phyloP scores from a whole-genome alignment of 2,329 filamentous ascomycete genomes.

The Metarhizium anisopliae region DNA sequence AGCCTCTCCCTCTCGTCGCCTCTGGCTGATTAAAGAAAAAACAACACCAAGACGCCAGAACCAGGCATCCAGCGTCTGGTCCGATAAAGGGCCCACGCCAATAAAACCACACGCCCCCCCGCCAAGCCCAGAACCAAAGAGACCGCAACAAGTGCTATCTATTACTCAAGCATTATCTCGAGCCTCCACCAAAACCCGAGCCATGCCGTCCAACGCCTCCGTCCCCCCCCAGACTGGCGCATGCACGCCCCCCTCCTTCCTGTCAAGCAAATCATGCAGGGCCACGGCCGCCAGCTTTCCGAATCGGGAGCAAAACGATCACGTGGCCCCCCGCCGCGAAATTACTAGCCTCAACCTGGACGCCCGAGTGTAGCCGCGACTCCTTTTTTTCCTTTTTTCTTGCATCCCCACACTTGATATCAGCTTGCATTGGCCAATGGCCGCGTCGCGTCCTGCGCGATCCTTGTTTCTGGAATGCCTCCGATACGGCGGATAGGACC shows the following conservation, averaged over 20 bases:
- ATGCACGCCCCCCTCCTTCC: not conserved
- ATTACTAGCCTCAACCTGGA: conserved; percentile 1
- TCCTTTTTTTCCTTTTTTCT: conserved; percentile 7
- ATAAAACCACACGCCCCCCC: not conserved
- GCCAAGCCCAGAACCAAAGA: not conserved
- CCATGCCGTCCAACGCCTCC: conserved; percentile 7
- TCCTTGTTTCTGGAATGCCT: conserved; percentile 10
- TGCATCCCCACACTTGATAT: conserved; percentile 5
- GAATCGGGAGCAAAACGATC: conserved; percentile 9
- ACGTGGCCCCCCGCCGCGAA: conserved; percentile 13
- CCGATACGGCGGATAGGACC: conserved; percentile 11
- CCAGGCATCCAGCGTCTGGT: not conserved
- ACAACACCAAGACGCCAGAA: not conserved
- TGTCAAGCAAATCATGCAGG: conserved; percentile 4
- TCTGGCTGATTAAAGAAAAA: no score
- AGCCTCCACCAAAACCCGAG: conserved; percentile 7
- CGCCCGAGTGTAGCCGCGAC: conserved; percentile 16
- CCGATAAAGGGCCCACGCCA: not conserved
- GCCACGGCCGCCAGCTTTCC: not conserved
- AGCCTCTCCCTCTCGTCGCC: no score
- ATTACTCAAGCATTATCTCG: conserved; percentile 2
- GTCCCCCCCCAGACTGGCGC: not conserved
- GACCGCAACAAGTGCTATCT: conserved; percentile 1
- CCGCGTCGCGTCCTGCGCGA: not conserved
- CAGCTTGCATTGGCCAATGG: conserved; percentile 9